Evolutionary conservation across 2,329 filamentous ascomycete species (phyloP).

Genomic region (Penicillium sp.): DNA sequence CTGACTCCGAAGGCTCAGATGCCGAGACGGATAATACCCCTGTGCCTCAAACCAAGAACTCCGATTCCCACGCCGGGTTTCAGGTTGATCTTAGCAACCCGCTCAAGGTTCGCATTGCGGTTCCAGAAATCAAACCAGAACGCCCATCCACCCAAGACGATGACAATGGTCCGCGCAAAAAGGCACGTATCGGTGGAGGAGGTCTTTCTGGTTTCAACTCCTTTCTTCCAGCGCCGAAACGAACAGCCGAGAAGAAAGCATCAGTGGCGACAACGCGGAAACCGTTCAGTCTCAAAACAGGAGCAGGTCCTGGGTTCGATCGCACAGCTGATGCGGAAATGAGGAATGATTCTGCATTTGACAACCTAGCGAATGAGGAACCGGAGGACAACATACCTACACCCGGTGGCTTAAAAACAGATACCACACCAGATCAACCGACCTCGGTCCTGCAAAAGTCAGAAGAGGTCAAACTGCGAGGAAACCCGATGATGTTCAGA

Average conservation of each 20-base stretch:
- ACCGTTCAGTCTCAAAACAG: slow-evolving; percentile 76
- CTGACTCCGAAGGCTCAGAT: slow-evolving; percentile 72
- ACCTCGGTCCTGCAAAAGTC: slow-evolving; percentile 15
- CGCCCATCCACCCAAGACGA: slow-evolving; percentile 37
- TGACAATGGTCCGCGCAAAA: slow-evolving; percentile 64
- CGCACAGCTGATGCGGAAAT: slow-evolving; percentile 54
- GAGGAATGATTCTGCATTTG: slow-evolving; percentile 28
- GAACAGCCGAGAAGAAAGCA: slow-evolving; percentile 35
- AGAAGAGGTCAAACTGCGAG: slow-evolving; percentile 55
- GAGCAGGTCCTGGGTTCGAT: slow-evolving; percentile 76
- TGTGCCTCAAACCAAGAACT: slow-evolving; percentile 9
- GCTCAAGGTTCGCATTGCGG: slow-evolving; percentile 78
- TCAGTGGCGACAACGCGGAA: slow-evolving; percentile 48
- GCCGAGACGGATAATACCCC: slow-evolving; percentile 49
- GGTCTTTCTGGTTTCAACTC: slow-evolving; percentile 81
- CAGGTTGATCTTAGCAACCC: slow-evolving; percentile 78
- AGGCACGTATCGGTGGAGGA: slow-evolving; percentile 63
- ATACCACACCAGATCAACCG: slow-evolving; percentile 7
- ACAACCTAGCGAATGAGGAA: slow-evolving; percentile 37
- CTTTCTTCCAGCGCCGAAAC: slow-evolving; percentile 81
- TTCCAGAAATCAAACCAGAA: slow-evolving; percentile 57
- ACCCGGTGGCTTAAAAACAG: slow-evolving; percentile 22
- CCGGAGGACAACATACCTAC: slow-evolving; percentile 29
- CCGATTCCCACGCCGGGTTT: slow-evolving; percentile 56
- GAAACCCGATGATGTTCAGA: slow-evolving; percentile 83